These are phyloP conservation scores for Pichia manshurica DNA, from an alignment of 805 yeast species.

Conservation along the genomic window DNA sequence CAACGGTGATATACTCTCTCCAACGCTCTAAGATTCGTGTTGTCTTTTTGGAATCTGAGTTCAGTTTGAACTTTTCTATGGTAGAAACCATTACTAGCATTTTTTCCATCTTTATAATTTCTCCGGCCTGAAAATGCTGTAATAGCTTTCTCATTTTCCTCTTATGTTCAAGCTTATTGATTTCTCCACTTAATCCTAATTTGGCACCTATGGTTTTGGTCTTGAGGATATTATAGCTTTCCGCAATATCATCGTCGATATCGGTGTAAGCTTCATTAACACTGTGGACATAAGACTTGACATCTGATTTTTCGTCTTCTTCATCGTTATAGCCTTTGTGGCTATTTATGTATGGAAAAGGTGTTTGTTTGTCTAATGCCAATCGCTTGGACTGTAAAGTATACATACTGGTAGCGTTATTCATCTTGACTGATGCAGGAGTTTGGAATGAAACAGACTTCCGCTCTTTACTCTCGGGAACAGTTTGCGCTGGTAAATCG, in stretches of 20 bases:
- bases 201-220: conserved; percentile 10
- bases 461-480: background rate
- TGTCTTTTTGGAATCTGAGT: conserved; percentile 25
- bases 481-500: background rate
- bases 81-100: conserved; percentile 56
- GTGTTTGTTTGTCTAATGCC: conserved; percentile 8
- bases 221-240: conserved; percentile 10
- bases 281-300: background rate
- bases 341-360: conserved; percentile 12
- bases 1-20: conserved; percentile 73
- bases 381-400: conserved; percentile 10
- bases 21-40: conserved; percentile 61
- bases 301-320: conserved; percentile 2
- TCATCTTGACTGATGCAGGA: background rate
- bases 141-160: conserved; percentile 25
- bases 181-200: conserved; percentile 14
- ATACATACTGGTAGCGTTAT: conserved; percentile 4
- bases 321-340: conserved; percentile 14
- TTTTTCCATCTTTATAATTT: conserved; percentile 58
- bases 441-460: background rate
- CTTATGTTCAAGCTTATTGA: conserved; percentile 17
- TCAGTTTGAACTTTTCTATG: conserved; percentile 20
- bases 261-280: background rate
- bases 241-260: conserved; percentile 10
- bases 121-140: conserved; percentile 43